Evolutionary conservation across 768 basidiomycete genomes (phyloP), one percentile per base, ranked within the genome.

Genomic region (Cystobasidium onofrii): DNA sequence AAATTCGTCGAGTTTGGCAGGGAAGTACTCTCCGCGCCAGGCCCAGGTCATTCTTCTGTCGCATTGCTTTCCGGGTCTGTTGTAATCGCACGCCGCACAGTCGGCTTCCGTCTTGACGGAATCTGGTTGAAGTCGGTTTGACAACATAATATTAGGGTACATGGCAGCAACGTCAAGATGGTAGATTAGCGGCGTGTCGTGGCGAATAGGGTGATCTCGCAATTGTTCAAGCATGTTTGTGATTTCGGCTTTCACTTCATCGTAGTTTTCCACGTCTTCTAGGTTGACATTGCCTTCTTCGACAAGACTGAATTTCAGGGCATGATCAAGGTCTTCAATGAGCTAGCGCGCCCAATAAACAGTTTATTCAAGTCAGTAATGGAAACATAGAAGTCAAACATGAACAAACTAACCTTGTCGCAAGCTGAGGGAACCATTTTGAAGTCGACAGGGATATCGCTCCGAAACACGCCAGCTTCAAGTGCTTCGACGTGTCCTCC

Each of bases 131-230:
- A 99, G 85, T 39, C 96, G 91, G 80, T 99, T 99, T 20, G 94
- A 97, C 84, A 99, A 88, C 96, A 99, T 99, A 86, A 99, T 98
- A 82, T 98, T 99, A 72, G 96, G 96, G 81, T 99, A 98, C 96
- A 99, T 99, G 76, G 96, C 96, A 1, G 96, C 96, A 75, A 99
- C 96, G 79, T 99, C 96, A 78, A 98, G 82, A 81, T 99, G 96
- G 82, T 99, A 99, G 79, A 99, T 98, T 76, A 98, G 87, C 0
- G 96, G 96, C 15, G 88, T 90, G 83, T 98, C 94, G 52, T 84
- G 84, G 17, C 95, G 90, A 67, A 88, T 86, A 0, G 96, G 95
- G 74, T 89, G 87, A 82, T 98, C 93, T 31, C 92, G 91, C 85
- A 98, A 89, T 76, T 87, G 80, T 80, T 95, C 92, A 33, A 99